Evolutionary conservation across 352 stramenopile genomes (phyloP).

Genomic region (Phytophthora palmivora): DNA sequence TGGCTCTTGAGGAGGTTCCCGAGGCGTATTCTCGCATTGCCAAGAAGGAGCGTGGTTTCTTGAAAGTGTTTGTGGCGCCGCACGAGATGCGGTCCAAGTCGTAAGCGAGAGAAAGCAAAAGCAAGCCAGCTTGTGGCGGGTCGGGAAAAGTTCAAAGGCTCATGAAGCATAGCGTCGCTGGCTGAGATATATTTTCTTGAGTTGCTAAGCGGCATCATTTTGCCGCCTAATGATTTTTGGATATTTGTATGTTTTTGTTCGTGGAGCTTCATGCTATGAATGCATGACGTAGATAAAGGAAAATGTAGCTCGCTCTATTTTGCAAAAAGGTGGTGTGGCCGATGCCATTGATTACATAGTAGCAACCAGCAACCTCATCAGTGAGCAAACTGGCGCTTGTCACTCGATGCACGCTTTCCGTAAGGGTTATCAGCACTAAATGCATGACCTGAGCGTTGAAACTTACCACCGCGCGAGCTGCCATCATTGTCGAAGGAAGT

Average conservation of each 20-base stretch:
- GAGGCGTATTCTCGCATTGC: constrained; percentile 57
- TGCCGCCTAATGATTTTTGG: constrained; percentile 1
- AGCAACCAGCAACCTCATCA: constrained; percentile 27
- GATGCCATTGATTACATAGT: constrained; percentile 37
- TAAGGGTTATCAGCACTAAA: constrained; percentile 99
- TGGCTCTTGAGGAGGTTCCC: constrained; percentile 61
- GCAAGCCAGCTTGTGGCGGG: no score
- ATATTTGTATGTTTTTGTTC: neutral
- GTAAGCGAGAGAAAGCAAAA: constrained; percentile 20
- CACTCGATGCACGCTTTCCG: constrained; percentile 86
- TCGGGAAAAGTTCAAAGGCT: no score
- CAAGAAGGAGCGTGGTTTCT: constrained; percentile 63
- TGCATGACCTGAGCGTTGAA: constrained; percentile 89
- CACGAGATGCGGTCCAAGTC: constrained; percentile 45
- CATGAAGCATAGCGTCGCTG: no score
- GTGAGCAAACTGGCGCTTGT: constrained; percentile 96
- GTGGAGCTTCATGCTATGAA: no score
- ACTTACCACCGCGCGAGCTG: constrained; percentile 59
- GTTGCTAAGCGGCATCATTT: constrained; percentile 1
- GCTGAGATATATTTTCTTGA: neutral
- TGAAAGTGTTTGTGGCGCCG: constrained; percentile 71
- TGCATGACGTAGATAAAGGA: no score
- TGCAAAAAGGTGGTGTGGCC: constrained; percentile 32
- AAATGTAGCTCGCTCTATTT: constrained; percentile 35
- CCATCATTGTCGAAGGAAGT: constrained; percentile 63